These are phyloP conservation scores for Cryptococcus sp. DNA, from an alignment of 1,284 basidiomycete species.

Conservation along the genomic window DNA sequence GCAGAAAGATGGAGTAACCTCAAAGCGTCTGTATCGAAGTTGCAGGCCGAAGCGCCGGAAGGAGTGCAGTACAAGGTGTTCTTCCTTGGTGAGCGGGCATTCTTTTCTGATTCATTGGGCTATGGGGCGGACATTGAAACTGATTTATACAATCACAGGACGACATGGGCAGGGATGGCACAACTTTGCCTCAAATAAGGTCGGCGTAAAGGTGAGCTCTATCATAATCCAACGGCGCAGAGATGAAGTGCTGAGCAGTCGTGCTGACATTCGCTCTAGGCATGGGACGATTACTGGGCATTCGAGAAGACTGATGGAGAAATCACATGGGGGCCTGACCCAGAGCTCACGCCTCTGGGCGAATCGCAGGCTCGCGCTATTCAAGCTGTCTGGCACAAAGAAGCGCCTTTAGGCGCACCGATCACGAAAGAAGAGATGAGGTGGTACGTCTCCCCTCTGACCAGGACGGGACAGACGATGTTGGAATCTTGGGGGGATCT, in stretches of 20 bases:
- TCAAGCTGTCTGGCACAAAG: conserved; percentile 62
- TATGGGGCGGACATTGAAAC: no score
- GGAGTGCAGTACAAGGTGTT: conserved; percentile 51
- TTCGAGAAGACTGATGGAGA: conserved; percentile 69
- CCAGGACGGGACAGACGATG: conserved; percentile 69
- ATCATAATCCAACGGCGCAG: neutral
- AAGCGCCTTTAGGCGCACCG: conserved; percentile 61
- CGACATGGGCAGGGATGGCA: conserved; percentile 53
- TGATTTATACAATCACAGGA: conserved; percentile 19
- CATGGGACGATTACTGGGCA: conserved; percentile 63
- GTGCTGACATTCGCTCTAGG: conserved; percentile 25
- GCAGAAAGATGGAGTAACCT: conserved; percentile 48
- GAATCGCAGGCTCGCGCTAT: conserved; percentile 63
- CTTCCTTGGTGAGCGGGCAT: conserved; percentile 39
- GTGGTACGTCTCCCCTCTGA: conserved; percentile 72
- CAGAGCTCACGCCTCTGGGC: conserved; percentile 69
- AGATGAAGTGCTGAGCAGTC: neutral
- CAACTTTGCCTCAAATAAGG: conserved; percentile 65
- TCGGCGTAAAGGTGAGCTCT: conserved; percentile 61
- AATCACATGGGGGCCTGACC: conserved; percentile 79
- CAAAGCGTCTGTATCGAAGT: conserved; percentile 27
- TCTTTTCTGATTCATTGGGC: neutral
- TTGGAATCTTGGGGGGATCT: conserved; percentile 63
- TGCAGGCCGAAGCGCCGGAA: conserved; percentile 37
- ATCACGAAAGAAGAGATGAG: conserved; percentile 58